Conservation (phyloP, 371 early-diverging fungal genomes). For the Apophysomyces elegans region DNA sequence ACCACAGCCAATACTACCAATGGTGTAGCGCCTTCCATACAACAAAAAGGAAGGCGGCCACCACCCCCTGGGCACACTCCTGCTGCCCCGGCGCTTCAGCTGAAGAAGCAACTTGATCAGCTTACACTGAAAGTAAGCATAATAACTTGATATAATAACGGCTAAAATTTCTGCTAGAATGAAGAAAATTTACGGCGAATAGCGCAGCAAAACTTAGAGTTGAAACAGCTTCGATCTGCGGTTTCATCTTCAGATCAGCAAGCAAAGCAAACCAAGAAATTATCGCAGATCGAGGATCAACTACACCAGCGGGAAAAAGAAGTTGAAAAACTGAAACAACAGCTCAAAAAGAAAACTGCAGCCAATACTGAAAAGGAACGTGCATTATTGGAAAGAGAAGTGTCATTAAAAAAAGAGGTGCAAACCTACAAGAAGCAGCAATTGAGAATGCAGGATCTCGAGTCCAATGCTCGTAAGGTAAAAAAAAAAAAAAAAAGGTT, state of each 20-base stretch:
- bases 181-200: conserved; percentile 47
- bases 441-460: conserved; percentile 33
- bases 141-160: no score
- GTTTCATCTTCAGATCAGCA: conserved; percentile 13
- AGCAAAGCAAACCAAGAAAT: conserved; percentile 19
- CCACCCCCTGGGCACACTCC: conserved; percentile 1
- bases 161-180: conserved; percentile 26
- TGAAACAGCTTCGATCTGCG: conserved; percentile 27
- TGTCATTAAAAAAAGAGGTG: conserved; percentile 15
- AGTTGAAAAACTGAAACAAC: conserved; percentile 35
- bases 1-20: not conserved
- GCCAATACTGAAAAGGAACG: conserved; percentile 24
- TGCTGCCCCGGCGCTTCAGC: not conserved
- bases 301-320: conserved; percentile 37
- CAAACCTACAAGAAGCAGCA: conserved; percentile 17
- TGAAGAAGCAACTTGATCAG: conserved; percentile 4
- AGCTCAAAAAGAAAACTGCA: conserved; percentile 35
- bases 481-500: conserved; percentile 3
- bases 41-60: not conserved
- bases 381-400: conserved; percentile 13
- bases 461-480: conserved; percentile 28
- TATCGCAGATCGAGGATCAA: conserved; percentile 24
- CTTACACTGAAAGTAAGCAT: not conserved
- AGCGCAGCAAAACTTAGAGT: conserved; percentile 59
- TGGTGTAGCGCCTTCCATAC: conserved; percentile 5